Percentiles rank a stretch among this genome's conserved stretches.
Evolutionary conservation across 306 rosid genomes (phyloP).

Genomic region (Cucurbita argyrosperma): DNA sequence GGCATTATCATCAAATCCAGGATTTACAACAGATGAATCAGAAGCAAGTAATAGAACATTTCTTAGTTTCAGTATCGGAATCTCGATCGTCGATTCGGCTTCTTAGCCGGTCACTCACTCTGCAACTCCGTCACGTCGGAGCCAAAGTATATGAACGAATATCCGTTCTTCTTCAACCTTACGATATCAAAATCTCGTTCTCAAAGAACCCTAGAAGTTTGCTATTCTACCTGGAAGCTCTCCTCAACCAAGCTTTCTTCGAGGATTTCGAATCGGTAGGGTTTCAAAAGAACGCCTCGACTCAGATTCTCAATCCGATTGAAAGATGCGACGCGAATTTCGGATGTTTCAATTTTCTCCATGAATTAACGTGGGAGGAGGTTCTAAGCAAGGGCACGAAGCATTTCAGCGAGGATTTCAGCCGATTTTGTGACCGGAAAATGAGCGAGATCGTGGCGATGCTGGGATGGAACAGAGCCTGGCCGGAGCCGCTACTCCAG

Average conservation of each 20-base stretch:
- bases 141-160: slow-evolving; percentile 56
- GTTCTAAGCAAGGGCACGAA: slow-evolving; percentile 74
- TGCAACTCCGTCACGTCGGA: slow-evolving; percentile 77
- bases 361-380: slow-evolving; percentile 70
- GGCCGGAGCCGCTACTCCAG: slow-evolving; percentile 89
- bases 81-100: slow-evolving; percentile 47
- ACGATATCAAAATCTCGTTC: slow-evolving; percentile 41
- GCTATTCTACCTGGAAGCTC: slow-evolving; percentile 55
- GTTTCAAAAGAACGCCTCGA: slow-evolving; percentile 40
- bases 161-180: slow-evolving; percentile 59
- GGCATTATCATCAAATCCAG: background rate
- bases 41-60: slow-evolving; percentile 34
- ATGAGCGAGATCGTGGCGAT: slow-evolving; percentile 88
- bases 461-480: slow-evolving; percentile 91
- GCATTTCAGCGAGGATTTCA: slow-evolving; percentile 88
- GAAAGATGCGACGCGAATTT: slow-evolving; percentile 51
- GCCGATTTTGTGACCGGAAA: slow-evolving; percentile 80
- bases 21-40: slow-evolving; percentile 11
- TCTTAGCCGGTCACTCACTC: slow-evolving; percentile 52
- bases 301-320: slow-evolving; percentile 40
- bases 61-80: slow-evolving; percentile 56
- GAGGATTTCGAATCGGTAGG: slow-evolving; percentile 77
- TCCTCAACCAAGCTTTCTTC: slow-evolving; percentile 49
- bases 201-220: slow-evolving; percentile 58
- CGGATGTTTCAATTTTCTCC: slow-evolving; percentile 32